Conservation (phyloP, 371 early-diverging fungal genomes). For the Rhizopus arrhizus region DNA sequence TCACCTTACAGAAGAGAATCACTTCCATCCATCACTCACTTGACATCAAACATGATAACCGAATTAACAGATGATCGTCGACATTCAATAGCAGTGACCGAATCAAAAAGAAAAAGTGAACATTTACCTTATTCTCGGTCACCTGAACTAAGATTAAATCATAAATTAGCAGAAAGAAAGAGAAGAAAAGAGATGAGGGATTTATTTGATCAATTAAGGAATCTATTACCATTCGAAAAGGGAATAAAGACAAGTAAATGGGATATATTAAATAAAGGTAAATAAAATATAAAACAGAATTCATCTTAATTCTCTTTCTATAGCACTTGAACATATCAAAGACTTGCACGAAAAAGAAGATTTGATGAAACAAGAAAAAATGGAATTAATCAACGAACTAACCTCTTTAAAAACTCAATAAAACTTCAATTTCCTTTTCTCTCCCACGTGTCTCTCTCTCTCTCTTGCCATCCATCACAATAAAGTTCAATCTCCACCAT, state of each 20-base stretch:
- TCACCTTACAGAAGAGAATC: slow-evolving; percentile 41
- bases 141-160: slow-evolving; percentile 64
- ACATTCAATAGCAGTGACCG: slow-evolving; percentile 15
- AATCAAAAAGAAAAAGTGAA: slow-evolving; percentile 13
- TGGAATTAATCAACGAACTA: too few species aligned
- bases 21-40: slow-evolving; percentile 41
- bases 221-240: slow-evolving; percentile 66
- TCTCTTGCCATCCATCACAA: too few species aligned
- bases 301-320: too few species aligned
- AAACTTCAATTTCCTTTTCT: too few species aligned
- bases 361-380: too few species aligned
- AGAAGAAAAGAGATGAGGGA: slow-evolving; percentile 81
- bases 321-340: too few species aligned
- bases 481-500: too few species aligned
- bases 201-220: slow-evolving; percentile 76
- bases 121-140: slow-evolving; percentile 62
- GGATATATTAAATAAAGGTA: slow-evolving; percentile 77
- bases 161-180: slow-evolving; percentile 79
- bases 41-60: slow-evolving; percentile 15
- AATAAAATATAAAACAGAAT: background rate
- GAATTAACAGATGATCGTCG: slow-evolving; percentile 13
- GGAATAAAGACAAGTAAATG: slow-evolving; percentile 75
- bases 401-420: too few species aligned
- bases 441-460: too few species aligned
- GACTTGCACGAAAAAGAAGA: too few species aligned